Percentiles rank a stretch among this genome's conserved stretches.
phyloP scores from a whole-genome alignment of 768 basidiomycete species.

The Lactarius vividus region DNA sequence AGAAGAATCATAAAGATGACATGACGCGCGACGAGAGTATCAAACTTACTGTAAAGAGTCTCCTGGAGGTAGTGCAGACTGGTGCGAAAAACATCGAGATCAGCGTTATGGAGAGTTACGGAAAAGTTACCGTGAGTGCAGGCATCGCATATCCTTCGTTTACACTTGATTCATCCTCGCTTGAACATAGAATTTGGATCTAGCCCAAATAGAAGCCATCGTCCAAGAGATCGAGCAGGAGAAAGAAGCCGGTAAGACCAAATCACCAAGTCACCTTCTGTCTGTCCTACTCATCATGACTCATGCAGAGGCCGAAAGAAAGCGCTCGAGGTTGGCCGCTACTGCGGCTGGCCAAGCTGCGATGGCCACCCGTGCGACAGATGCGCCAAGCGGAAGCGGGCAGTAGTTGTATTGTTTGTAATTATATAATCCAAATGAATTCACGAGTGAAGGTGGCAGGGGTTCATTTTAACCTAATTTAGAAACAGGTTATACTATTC shows the following conservation, averaged over 20 bases:
- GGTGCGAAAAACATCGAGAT: slow-evolving; percentile 99
- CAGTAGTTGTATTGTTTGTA: slow-evolving; percentile 19
- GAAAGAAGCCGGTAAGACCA: slow-evolving; percentile 82
- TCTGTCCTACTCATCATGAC: slow-evolving; percentile 11
- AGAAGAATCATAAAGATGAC: slow-evolving; percentile 96
- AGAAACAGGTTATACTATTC: slow-evolving; percentile 18
- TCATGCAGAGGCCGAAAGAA: slow-evolving; percentile 85
- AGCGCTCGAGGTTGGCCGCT: slow-evolving; percentile 84
- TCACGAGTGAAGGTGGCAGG: neutral
- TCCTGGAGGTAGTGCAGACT: slow-evolving; percentile 97
- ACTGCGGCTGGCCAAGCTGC: slow-evolving; percentile 90
- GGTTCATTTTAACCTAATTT: neutral
- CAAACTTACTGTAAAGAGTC: slow-evolving; percentile 91
- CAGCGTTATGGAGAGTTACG: slow-evolving; percentile 94
- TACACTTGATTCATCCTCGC: neutral
- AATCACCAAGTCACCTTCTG: neutral
- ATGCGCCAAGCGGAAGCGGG: slow-evolving; percentile 39
- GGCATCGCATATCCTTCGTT: neutral
- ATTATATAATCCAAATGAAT: slow-evolving; percentile 13
- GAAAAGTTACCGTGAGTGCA: slow-evolving; percentile 79
- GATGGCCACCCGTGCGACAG: slow-evolving; percentile 62
- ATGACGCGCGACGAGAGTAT: slow-evolving; percentile 86
- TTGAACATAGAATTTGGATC: slow-evolving; percentile 67
- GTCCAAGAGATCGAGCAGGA: slow-evolving; percentile 93
- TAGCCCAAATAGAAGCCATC: slow-evolving; percentile 86